Conservation (phyloP, 192 early-diverging fungal genomes). For the Coemansia sp. region DNA sequence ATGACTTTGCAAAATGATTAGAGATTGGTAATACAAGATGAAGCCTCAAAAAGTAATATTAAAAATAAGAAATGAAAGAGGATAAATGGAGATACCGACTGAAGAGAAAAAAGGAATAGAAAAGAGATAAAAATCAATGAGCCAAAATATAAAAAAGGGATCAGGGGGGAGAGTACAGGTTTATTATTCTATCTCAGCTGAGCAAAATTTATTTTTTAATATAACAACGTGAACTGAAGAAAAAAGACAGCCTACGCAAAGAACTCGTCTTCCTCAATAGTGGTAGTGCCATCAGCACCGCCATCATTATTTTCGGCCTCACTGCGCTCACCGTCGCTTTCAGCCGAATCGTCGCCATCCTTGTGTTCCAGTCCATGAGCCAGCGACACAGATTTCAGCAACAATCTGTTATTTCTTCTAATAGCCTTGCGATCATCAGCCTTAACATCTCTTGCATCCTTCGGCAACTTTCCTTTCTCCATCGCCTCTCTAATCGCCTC, state of each 20-base stretch:
- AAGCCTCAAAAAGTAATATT: no score
- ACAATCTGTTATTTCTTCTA: conserved; percentile 20
- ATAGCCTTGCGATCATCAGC: conserved; percentile 38
- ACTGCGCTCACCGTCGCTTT: background rate
- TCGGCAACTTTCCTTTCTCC: conserved; percentile 28
- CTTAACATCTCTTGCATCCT: conserved; percentile 23
- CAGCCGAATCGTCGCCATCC: conserved; percentile 1
- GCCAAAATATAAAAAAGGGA: no score
- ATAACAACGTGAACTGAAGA: background rate
- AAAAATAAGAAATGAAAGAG: no score
- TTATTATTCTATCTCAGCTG: no score
- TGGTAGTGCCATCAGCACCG: background rate
- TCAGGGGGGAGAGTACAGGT: no score
- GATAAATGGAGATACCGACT: no score
- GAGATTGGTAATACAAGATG: no score
- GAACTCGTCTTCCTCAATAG: conserved; percentile 34
- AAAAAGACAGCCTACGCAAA: conserved; percentile 20
- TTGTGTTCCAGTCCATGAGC: conserved; percentile 17
- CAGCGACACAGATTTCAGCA: conserved; percentile 33
- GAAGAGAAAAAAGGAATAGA: background rate
- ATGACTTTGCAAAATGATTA: no score
- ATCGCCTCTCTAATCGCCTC: conserved; percentile 25
- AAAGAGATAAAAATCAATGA: no score
- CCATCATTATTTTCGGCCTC: conserved; percentile 1
- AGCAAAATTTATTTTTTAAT: background rate